phyloP scores from a whole-genome alignment of 352 stramenopile genomes.

The Pythium rishiriense region DNA sequence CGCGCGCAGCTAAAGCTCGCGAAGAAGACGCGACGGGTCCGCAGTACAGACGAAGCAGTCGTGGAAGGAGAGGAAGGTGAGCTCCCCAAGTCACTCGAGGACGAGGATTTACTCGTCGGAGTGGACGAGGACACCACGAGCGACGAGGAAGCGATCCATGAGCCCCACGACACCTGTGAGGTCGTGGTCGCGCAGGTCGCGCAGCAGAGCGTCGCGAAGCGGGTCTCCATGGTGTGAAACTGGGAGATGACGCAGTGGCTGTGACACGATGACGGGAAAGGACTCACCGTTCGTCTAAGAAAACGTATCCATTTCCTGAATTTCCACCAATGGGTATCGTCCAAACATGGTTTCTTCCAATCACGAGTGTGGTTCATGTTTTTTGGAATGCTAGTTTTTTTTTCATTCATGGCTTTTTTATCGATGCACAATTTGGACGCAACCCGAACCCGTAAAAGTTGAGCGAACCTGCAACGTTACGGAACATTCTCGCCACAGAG shows the following conservation, averaged over 20 bases:
- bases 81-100: neutral
- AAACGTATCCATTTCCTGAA: conserved; percentile 14
- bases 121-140: conserved; percentile 7
- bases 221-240: conserved; percentile 17
- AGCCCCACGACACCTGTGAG: neutral
- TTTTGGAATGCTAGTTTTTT: too few species aligned
- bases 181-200: conserved; percentile 25
- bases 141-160: neutral
- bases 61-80: neutral
- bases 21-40: conserved; percentile 8
- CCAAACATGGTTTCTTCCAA: too few species aligned
- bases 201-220: conserved; percentile 25
- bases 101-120: neutral
- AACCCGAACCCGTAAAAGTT: conserved; percentile 2
- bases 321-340: conserved; percentile 15
- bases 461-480: neutral
- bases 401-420: too few species aligned
- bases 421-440: neutral
- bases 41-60: neutral
- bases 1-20: conserved; percentile 17
- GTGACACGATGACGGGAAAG: neutral
- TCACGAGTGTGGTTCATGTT: too few species aligned
- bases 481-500: neutral
- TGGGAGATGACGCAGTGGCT: neutral
- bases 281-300: neutral